Evolutionary conservation across 1,284 basidiomycete genomes (phyloP), one percentile per base, ranked within the genome.

Genomic region (Tylopilus sp.): DNA sequence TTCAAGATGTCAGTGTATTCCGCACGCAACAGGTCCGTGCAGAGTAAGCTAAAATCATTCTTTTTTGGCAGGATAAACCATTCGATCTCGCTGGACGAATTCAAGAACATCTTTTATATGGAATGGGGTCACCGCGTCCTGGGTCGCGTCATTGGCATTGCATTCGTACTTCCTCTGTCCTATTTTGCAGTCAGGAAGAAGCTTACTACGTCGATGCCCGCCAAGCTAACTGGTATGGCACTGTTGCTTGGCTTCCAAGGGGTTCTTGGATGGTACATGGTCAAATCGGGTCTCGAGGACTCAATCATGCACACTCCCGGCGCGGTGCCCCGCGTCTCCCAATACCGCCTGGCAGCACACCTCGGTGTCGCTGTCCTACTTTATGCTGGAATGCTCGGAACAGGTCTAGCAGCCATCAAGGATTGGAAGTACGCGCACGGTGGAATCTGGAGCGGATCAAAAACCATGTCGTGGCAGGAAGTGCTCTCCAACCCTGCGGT

Each of bases 241-340:
- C 66, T 82, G 0, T 82, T 97, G 40, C 86, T 98, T 46, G 95
- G 92, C 21, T 84, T 84, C 29, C 92, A 99, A 68, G 97, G 97
- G 34, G 80, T 82, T 15, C 77, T 99, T 18, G 97, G 97, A 25
- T 99, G 97, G 97, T 97, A 97, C 76, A 99, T 99, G 97, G 97
- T 99, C 53, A 91, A 97, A 66, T 96, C 92, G 10, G 97, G 97
- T 1, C 75, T 99, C 11, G 89, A 93, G 59, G 82, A 92, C 50
- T 79, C 88, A 16, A 75, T 93, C 49, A 76, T 97, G 71, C 79
- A 84, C 11, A 86, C 78, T 16, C 89, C 90, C 13, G 85, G 84
- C n/a, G 83, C 86, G 12, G 86, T 94, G 9, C 92, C 97, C 1
- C 86, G 97, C 2, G 97, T 99, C 13, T 95, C 91, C 30, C 97